Conservation (phyloP, 1,284 basidiomycete species). For the Microbotryum saponariae region DNA sequence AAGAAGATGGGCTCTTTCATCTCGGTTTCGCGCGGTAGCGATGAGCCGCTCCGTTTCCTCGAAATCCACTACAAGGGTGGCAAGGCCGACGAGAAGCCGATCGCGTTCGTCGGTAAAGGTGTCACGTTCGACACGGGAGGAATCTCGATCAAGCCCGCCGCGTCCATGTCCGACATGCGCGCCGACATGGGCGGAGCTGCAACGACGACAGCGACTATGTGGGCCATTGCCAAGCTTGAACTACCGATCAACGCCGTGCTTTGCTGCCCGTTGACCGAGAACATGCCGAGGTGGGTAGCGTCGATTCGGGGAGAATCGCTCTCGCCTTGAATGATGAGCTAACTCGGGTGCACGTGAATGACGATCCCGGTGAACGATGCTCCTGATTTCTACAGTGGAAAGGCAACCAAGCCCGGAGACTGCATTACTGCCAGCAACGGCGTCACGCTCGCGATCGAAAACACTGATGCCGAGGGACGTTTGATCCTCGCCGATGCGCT, state of each 20-base stretch:
- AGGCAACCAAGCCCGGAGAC: constrained; percentile 70
- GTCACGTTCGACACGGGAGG: constrained; percentile 76
- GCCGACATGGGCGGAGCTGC: constrained; percentile 82
- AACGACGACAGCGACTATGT: constrained; percentile 60
- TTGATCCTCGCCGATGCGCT: constrained; percentile 68
- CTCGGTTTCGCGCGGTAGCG: constrained; percentile 72
- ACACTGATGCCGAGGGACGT: constrained; percentile 81
- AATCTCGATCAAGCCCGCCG: constrained; percentile 70
- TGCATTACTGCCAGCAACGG: constrained; percentile 83
- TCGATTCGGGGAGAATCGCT: too few relatives aligned
- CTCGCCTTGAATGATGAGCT: too few relatives aligned
- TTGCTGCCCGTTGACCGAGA: constrained; percentile 71
- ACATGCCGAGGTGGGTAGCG: constrained; percentile 52
- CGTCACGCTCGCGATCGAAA: constrained; percentile 78
- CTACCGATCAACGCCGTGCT: constrained; percentile 71
- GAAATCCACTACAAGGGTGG: constrained; percentile 82
- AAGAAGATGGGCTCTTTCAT: constrained; percentile 84
- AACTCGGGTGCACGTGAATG: too few relatives aligned
- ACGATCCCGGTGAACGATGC: too few relatives aligned
- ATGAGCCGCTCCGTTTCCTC: constrained; percentile 76
- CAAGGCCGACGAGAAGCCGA: constrained; percentile 18
- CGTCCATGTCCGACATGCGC: constrained; percentile 50
- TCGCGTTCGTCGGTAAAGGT: constrained; percentile 69
- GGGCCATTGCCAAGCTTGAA: constrained; percentile 71
- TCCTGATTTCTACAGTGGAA: constrained; percentile 46